Percentiles rank a stretch among this genome's conserved stretches.
phyloP scores from a whole-genome alignment of 176 grass and related monocot species.

The Leersia perrieri region DNA sequence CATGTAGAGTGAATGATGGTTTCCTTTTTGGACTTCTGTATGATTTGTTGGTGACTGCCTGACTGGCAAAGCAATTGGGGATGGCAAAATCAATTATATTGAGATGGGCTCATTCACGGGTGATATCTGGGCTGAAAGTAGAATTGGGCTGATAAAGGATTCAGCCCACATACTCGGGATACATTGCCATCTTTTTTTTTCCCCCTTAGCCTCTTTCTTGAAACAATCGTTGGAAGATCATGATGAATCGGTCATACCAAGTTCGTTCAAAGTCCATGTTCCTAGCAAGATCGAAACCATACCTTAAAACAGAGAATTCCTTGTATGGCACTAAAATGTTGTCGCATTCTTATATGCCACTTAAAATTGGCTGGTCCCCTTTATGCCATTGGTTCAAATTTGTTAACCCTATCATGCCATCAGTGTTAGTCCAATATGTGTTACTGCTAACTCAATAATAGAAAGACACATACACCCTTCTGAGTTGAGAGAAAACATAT shows the following conservation, averaged over 20 bases:
- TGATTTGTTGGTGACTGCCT: not conserved
- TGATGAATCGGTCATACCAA: not conserved
- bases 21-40: not conserved
- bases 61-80: too few relatives aligned
- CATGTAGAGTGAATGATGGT: not conserved
- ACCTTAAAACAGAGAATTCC: too few relatives aligned
- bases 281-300: not conserved
- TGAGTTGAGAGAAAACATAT: too few relatives aligned
- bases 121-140: not conserved
- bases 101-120: not conserved
- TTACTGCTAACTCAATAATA: too few relatives aligned
- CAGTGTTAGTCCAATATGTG: too few relatives aligned
- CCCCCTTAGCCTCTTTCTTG: not conserved
- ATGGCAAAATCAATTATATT: not conserved
- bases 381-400: too few relatives aligned
- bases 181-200: not conserved
- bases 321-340: too few relatives aligned
- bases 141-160: not conserved
- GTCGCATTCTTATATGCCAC: too few relatives aligned
- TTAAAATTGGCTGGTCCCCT: too few relatives aligned
- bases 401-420: too few relatives aligned
- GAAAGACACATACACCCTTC: too few relatives aligned
- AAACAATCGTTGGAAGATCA: not conserved
- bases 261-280: not conserved
- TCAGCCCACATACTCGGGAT: not conserved